Evolutionary conservation across 805 yeast genomes (phyloP).

Genomic region (Wickerhamia fluorescens): DNA sequence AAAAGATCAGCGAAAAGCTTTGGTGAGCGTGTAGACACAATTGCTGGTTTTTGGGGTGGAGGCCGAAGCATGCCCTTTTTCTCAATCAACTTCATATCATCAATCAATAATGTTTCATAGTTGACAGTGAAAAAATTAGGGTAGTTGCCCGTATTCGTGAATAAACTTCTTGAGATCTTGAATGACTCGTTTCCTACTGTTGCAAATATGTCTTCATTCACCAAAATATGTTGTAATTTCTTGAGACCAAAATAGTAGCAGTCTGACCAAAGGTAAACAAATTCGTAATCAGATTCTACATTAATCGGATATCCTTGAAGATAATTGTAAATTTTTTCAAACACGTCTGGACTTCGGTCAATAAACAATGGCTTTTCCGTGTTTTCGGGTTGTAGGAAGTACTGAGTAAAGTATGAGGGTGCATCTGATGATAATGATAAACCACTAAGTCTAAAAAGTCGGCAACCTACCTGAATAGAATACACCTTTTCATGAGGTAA

Average conservation of each 20-base stretch:
- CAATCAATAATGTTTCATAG: conserved; percentile 43
- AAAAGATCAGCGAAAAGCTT: conserved; percentile 49
- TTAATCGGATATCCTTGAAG: conserved; percentile 73
- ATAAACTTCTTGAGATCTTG: conserved; percentile 48
- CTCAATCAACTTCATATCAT: conserved; percentile 33
- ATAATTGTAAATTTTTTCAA: conserved; percentile 61
- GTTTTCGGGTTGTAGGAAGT: conserved; percentile 41
- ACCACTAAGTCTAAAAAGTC: conserved; percentile 62
- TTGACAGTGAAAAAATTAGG: conserved; percentile 75
- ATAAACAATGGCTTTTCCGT: conserved; percentile 45
- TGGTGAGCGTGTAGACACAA: conserved; percentile 46
- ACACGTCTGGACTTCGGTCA: conserved; percentile 68
- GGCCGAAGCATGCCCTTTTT: conserved; percentile 55
- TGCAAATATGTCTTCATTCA: conserved; percentile 49
- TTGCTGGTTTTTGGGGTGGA: conserved; percentile 63
- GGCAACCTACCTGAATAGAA: conserved; percentile 63
- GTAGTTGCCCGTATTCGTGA: conserved; percentile 56
- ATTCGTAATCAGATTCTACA: conserved; percentile 54
- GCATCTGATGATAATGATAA: conserved; percentile 81
- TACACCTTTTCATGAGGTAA: conserved; percentile 68
- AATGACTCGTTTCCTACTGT: conserved; percentile 56
- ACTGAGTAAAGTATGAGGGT: conserved; percentile 81
- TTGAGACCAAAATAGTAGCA: conserved; percentile 65
- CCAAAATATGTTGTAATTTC: conserved; percentile 42
- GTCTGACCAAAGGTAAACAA: conserved; percentile 58